phyloP scores from a whole-genome alignment of 2,329 filamentous ascomycete genomes.

The Tolypocladium ophioglossoides region DNA sequence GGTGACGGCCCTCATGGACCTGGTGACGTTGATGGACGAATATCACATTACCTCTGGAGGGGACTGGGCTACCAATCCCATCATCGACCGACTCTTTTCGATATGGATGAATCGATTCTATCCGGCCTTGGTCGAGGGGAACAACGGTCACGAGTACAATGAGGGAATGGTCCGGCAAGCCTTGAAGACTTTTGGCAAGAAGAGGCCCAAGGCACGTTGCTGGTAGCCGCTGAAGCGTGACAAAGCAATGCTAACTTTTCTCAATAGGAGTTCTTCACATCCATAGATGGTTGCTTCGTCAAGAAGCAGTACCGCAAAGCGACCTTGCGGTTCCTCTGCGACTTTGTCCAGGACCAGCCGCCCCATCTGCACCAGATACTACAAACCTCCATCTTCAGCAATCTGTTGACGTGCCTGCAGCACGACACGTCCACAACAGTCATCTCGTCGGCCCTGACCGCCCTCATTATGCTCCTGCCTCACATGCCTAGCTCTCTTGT shows the following conservation, averaged over 20 bases:
- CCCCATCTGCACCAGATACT: conserved; percentile 67
- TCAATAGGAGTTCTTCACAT: conserved; percentile 51
- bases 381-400: conserved; percentile 60
- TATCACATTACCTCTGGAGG: conserved; percentile 33
- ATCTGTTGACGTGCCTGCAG: conserved; percentile 64
- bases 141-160: conserved; percentile 29
- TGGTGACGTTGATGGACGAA: conserved; percentile 53
- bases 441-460: conserved; percentile 64
- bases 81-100: conserved; percentile 45
- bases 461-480: conserved; percentile 71
- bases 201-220: conserved; percentile 44
- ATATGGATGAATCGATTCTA: conserved; percentile 45
- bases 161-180: conserved; percentile 40
- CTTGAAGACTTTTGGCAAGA: conserved; percentile 54
- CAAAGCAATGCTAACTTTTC: not conserved
- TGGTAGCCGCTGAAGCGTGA: too few species aligned
- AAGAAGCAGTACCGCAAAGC: conserved; percentile 53
- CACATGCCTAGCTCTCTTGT: conserved; percentile 67
- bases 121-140: conserved; percentile 23
- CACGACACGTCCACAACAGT: conserved; percentile 68
- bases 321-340: conserved; percentile 55
- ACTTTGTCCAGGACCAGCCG: conserved; percentile 66
- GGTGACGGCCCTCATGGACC: conserved; percentile 51
- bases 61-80: conserved; percentile 32
- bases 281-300: conserved; percentile 55